These are phyloP conservation scores for Curvularia hawaiiensis DNA, from an alignment of 2,329 filamentous ascomycete species.

Conservation along the genomic window DNA sequence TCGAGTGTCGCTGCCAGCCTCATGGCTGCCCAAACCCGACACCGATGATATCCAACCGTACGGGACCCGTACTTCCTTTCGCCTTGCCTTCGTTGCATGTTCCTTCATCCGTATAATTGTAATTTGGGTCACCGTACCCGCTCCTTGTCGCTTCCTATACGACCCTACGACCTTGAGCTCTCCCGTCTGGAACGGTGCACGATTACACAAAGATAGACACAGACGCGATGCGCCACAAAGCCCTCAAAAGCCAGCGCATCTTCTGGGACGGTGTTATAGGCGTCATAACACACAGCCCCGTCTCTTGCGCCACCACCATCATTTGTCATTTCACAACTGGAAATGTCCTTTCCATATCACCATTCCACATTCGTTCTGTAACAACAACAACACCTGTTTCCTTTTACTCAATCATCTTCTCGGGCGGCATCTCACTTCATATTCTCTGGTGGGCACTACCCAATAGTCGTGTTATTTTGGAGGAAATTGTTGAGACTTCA, in stretches of 20 bases:
- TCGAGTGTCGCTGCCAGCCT: slow-evolving; percentile 79
- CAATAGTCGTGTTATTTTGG: slow-evolving; percentile 20
- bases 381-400: slow-evolving; percentile 24
- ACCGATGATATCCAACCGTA: slow-evolving; percentile 35
- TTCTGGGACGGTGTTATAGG: slow-evolving; percentile 38
- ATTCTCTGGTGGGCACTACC: slow-evolving; percentile 15
- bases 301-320: slow-evolving; percentile 30
- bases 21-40: slow-evolving; percentile 45
- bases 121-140: slow-evolving; percentile 37
- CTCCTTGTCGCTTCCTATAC: slow-evolving; percentile 40
- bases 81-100: slow-evolving; percentile 33
- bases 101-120: slow-evolving; percentile 40
- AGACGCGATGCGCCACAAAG: slow-evolving; percentile 26
- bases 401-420: slow-evolving; percentile 29
- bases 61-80: slow-evolving; percentile 21
- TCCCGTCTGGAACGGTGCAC: slow-evolving; percentile 47
- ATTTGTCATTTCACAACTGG: slow-evolving; percentile 19
- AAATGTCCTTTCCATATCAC: slow-evolving; percentile 20
- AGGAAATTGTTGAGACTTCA: slow-evolving; percentile 25
- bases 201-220: slow-evolving; percentile 32
- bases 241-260: slow-evolving; percentile 34
- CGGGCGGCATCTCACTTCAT: slow-evolving; percentile 33
- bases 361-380: slow-evolving; percentile 32
- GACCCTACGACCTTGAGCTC: slow-evolving; percentile 42
- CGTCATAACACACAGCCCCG: slow-evolving; percentile 25